Evolutionary conservation across 2,329 filamentous ascomycete genomes (phyloP).

Genomic region (Parascedosporium putredinis): DNA sequence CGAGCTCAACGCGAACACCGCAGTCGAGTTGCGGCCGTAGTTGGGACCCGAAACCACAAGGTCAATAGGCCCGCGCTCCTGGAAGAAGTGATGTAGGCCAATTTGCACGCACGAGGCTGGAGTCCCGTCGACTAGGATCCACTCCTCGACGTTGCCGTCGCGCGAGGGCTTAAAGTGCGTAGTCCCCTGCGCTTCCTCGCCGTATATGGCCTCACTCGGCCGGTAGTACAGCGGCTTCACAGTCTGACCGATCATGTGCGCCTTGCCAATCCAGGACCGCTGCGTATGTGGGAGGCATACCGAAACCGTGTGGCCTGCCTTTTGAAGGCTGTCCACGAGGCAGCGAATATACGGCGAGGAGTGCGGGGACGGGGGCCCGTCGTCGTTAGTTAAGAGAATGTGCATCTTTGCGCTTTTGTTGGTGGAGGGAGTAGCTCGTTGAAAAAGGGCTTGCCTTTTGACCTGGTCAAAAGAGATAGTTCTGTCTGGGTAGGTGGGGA

Average conservation of each 20-base stretch:
- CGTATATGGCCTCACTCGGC: constrained; percentile 32
- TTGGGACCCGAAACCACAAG: constrained; percentile 73
- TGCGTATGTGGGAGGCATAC: constrained; percentile 87
- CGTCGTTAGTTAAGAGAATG: constrained; percentile 65
- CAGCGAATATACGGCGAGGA: constrained; percentile 74
- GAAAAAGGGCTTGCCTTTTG: no score
- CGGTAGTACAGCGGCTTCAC: constrained; percentile 80
- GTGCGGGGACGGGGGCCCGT: constrained; percentile 67
- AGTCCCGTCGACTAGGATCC: constrained; percentile 72
- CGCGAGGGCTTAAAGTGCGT: constrained; percentile 49
- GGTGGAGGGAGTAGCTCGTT: no score
- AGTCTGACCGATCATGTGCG: constrained; percentile 85
- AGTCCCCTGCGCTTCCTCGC: constrained; percentile 46
- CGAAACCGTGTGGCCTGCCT: constrained; percentile 74
- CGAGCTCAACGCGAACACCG: constrained; percentile 66
- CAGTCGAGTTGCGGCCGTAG: constrained; percentile 73
- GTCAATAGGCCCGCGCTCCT: constrained; percentile 60
- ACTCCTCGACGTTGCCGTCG: constrained; percentile 55
- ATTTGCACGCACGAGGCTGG: constrained; percentile 76
- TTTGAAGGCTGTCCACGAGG: constrained; percentile 59
- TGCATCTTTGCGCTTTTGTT: constrained; percentile 34
- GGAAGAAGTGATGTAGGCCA: constrained; percentile 69
- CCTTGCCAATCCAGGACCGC: constrained; percentile 97
- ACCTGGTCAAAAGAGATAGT: no score
- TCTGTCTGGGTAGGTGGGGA: no score